These are phyloP conservation scores for Liriodendron chinense DNA, from an alignment of 164 flowering plant genomes.

Conservation along the genomic window DNA sequence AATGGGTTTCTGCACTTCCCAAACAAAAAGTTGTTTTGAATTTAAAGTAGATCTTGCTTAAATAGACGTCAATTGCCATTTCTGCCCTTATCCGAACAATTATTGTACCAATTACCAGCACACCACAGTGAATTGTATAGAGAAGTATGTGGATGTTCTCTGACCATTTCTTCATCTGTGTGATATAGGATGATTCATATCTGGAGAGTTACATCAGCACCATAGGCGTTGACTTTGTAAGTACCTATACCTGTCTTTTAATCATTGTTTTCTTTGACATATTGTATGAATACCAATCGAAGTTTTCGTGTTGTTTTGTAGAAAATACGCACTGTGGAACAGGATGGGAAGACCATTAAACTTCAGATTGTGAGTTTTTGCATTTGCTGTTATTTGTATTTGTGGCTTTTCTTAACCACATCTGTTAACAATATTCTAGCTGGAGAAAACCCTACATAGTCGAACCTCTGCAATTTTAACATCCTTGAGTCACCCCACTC, in stretches of 20 bases:
- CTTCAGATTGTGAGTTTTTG: slow-evolving; percentile 78
- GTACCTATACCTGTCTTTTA: slow-evolving; percentile 17
- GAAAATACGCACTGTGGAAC: slow-evolving; percentile 98
- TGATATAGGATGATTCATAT: slow-evolving; percentile 86
- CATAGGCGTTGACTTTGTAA: slow-evolving; percentile 93
- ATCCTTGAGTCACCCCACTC: background rate
- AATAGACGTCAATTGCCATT: background rate
- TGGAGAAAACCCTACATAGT: background rate
- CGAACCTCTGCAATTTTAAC: background rate
- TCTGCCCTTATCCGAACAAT: background rate
- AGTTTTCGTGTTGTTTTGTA: slow-evolving; percentile 23
- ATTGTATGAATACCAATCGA: background rate
- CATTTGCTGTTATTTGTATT: background rate
- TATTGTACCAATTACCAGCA: background rate
- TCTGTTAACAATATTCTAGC: background rate
- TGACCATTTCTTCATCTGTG: slow-evolving; percentile 4
- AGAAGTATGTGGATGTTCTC: background rate
- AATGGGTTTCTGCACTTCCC: background rate
- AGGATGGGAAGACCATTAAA: slow-evolving; percentile 91
- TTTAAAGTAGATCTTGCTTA: background rate
- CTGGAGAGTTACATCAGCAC: slow-evolving; percentile 94
- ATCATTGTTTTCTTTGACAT: background rate
- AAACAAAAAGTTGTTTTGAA: background rate
- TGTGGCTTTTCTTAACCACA: background rate
- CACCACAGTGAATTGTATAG: background rate